Percentiles rank a stretch among this genome's conserved stretches.
phyloP scores from a whole-genome alignment of 163 green algal species.

The Prototheca cutis region DNA sequence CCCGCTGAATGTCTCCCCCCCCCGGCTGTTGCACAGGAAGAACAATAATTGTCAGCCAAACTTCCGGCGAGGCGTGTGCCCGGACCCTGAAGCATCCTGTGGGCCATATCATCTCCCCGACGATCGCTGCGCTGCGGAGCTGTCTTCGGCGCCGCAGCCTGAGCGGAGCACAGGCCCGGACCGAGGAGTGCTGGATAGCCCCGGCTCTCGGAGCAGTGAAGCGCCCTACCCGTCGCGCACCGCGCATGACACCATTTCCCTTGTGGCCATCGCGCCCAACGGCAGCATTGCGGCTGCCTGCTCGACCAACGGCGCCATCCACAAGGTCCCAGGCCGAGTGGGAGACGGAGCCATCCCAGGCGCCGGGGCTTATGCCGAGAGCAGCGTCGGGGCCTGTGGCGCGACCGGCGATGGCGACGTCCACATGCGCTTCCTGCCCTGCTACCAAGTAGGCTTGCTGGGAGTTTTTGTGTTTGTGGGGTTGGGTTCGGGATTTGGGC shows the following conservation, averaged over 20 bases:
- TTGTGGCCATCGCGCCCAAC: constrained; percentile 33
- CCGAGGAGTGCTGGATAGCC: too few species aligned
- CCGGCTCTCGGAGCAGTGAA: background rate
- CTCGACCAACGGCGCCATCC: constrained; percentile 50
- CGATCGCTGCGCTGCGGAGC: too few species aligned
- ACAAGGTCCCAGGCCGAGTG: constrained; percentile 54
- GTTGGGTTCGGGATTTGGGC: too few species aligned
- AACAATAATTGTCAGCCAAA: constrained; percentile 67
- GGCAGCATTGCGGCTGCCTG: constrained; percentile 41
- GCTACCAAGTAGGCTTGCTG: constrained; percentile 46
- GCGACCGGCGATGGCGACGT: constrained; percentile 64
- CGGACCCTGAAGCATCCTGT: constrained; percentile 47
- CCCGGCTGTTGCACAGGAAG: too few species aligned
- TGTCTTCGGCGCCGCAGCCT: too few species aligned
- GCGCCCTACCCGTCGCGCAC: background rate
- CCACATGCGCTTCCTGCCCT: constrained; percentile 62
- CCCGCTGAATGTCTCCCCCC: too few species aligned
- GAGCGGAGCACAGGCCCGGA: too few species aligned
- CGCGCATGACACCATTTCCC: constrained; percentile 51
- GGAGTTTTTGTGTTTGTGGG: too few species aligned
- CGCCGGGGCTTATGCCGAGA: constrained; percentile 54
- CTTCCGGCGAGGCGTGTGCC: constrained; percentile 48
- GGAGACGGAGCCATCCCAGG: constrained; percentile 43
- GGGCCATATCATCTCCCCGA: constrained; percentile 40
- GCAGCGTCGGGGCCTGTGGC: constrained; percentile 51